Base-by-base conservation (phyloP, 1,284 basidiomycete species). In the Xanthoconium separans region DNA sequence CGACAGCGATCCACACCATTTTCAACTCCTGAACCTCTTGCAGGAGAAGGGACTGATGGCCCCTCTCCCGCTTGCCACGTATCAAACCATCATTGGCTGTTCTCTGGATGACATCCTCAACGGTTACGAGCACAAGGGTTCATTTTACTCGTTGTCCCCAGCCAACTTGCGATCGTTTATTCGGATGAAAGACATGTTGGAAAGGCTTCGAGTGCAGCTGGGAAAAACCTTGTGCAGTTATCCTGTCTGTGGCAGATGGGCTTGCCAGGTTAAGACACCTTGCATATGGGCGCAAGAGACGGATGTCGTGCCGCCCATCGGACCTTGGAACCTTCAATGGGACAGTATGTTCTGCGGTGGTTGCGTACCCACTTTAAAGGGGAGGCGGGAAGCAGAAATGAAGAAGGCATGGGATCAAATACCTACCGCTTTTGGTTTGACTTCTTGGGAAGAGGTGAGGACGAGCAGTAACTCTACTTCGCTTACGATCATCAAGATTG, bases 1-100 rank as follows among this genome's bases (percentile, higher is more conserved):
- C 7, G 44, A 44, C 2, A 4, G 24, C 2, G 57, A 65, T 13
- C 60, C 54, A 2, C 27, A 50, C 41, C 49, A 53, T 30, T 55
- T 66, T 33, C 58, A 53, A 24, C 20, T 56, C 13, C 55, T 61
- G 50, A 63, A 61, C 15, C 47, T 63, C 5, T 29, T 61, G 20
- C 37, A 51, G 15, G 60, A 56, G 24, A 42, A 39, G 46, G 47
- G 39, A 5, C 4, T 64, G 2, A 34, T 18, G 12, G 41, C 42
- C 3, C 44, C 51, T 27, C 60, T 63, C 7, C 59, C 54, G 6
- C 5, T 54, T 5, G 46, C 57, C 5, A 56, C 57, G 46, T 59
- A 57, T 22, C 44, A 40, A n/a, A 63, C 54, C 16, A 33, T 41
- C 7, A 2, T 34, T 0, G 22, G 33, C 5, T 52, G 48, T n/a